phyloP scores from a whole-genome alignment of 148 eudicot genomes.

The Suaeda aralocaspica region DNA sequence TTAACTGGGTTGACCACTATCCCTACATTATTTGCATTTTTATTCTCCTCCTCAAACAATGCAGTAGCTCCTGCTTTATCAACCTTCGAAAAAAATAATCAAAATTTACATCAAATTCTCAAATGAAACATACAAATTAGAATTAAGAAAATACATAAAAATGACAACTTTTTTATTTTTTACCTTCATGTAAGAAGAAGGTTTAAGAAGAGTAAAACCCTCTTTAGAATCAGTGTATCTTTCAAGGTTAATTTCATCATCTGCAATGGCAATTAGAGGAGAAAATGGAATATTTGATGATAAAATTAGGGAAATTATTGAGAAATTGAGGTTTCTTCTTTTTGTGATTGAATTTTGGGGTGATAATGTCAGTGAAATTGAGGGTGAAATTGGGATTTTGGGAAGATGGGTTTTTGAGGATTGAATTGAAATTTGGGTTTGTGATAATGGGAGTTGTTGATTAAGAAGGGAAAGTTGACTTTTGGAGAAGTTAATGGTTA shows the following conservation, averaged over 20 bases:
- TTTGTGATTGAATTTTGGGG: slow-evolving; percentile 24
- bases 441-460: slow-evolving; percentile 13
- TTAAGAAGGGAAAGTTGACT: slow-evolving; percentile 20
- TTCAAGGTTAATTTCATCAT: slow-evolving; percentile 33
- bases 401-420: slow-evolving; percentile 26
- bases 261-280: slow-evolving; percentile 33
- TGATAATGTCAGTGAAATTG: background rate
- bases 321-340: slow-evolving; percentile 44
- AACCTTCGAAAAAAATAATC: slow-evolving; percentile 39
- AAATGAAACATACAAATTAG: background rate
- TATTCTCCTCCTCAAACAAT: slow-evolving; percentile 70
- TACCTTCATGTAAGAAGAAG: slow-evolving; percentile 74
- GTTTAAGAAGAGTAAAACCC: slow-evolving; percentile 77
- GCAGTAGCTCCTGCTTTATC: slow-evolving; percentile 91
- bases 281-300: slow-evolving; percentile 23
- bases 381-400: slow-evolving; percentile 11
- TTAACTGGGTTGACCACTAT: slow-evolving; percentile 83
- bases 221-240: slow-evolving; percentile 55
- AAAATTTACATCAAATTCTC: slow-evolving; percentile 7
- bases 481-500: slow-evolving; percentile 17
- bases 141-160: background rate
- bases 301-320: slow-evolving; percentile 37
- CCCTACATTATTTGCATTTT: slow-evolving; percentile 70
- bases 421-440: slow-evolving; percentile 16
- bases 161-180: too few relatives aligned